Evolutionary conservation across 805 yeast species (phyloP), one percentile per base, ranked within the genome.

Genomic region (Cyberlindnera misumaiensis): DNA sequence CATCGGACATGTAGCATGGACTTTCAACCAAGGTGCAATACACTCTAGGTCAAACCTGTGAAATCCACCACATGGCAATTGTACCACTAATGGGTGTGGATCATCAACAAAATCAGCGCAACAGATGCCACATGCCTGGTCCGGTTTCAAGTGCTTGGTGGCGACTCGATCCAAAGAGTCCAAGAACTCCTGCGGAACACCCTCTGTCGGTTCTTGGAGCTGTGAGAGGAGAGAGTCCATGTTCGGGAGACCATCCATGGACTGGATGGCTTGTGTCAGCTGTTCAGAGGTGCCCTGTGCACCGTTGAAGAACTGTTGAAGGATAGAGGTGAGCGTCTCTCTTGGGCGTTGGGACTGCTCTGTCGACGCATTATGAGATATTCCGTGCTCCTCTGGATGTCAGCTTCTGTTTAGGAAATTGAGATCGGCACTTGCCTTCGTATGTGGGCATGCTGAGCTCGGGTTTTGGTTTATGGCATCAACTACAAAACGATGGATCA

Each of bases 31-130:
- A 0, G 95, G 93, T 0, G 83, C 81, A 28, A 90, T 78, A 57
- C 97, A 89, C 48, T 90, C 97, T 46, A 88, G 65, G 56, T 89
- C 97, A 59, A 84, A 89, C 30, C 70, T 70, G 58, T 89, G 97
- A 29, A 69, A 67, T 3, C 56, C 58, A 2, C 39, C 48, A 59
- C 97, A 89, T 5, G 82, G 80, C 18, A 89, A 66, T 48, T 72
- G 66, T 13, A 87, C 96, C 11, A 89, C 77, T 34, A 89, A 63
- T 3, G 96, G 96, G 51, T 81, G 80, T 33, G 76, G 65, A 54
- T 87, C 95, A 26, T 78, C 82, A 4, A 72, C 63, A 51, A 77
- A 89, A 41, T 72, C 74, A 46, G 73, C 74, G 15, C 93, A 83
- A 51, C 97, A 89, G 29, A 89, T 89, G 1, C 96, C 81, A 58